A percentile compares a stretch with the other conserved stretches of the same genome.
Conservation (phyloP, 2,329 filamentous ascomycete species). For the Pyricularia grisea region DNA sequence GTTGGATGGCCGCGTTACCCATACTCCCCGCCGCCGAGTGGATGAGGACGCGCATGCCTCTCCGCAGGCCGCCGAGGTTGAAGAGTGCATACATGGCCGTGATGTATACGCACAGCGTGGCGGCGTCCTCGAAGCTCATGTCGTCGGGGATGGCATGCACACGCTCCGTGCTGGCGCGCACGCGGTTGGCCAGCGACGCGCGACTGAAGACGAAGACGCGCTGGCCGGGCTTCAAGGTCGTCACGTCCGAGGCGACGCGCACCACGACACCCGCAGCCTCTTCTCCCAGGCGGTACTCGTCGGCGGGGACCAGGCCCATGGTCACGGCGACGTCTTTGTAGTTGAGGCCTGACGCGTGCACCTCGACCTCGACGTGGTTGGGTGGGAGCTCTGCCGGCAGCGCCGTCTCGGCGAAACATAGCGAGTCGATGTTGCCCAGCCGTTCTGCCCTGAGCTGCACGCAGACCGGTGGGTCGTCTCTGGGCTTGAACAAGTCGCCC, state of each 20-base stretch:
- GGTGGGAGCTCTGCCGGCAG: neutral
- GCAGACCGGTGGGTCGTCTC: neutral
- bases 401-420: neutral
- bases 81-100: constrained; percentile 21
- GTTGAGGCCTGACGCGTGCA: constrained; percentile 22
- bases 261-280: constrained; percentile 22
- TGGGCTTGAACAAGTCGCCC: neutral
- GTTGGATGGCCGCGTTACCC: constrained; percentile 13
- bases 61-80: constrained; percentile 16
- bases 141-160: constrained; percentile 17
- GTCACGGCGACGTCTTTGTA: constrained; percentile 27
- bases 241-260: constrained; percentile 15
- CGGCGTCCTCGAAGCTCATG: constrained; percentile 22
- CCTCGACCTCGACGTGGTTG: constrained; percentile 19
- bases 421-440: neutral
- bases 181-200: neutral
- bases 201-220: neutral
- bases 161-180: neutral
- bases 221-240: neutral
- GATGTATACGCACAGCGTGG: constrained; percentile 20
- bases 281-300: constrained; percentile 19
- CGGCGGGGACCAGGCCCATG: constrained; percentile 18
- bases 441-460: neutral
- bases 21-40: constrained; percentile 17
- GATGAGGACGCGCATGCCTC: constrained; percentile 16